Conservation (phyloP, 768 basidiomycete genomes). For the Austroboletus eburneus region DNA sequence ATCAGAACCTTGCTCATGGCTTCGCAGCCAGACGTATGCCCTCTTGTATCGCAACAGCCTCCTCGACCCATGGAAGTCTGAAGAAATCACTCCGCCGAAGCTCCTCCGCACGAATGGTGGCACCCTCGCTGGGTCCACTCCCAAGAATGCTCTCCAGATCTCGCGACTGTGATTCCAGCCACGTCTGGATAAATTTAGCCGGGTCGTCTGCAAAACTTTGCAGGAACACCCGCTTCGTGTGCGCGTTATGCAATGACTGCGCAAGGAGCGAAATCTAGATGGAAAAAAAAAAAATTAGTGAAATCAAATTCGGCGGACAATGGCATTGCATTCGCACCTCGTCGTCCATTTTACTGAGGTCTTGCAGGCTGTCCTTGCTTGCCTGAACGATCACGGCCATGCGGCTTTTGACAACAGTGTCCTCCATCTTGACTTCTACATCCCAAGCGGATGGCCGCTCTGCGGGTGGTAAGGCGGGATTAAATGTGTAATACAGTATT, state of each 20-base stretch:
- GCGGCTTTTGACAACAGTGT: conserved; percentile 63
- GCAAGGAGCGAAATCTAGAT: conserved; percentile 74
- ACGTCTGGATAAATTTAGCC: conserved; percentile 77
- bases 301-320: conserved; percentile 12
- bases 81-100: conserved; percentile 88
- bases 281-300: not conserved
- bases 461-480: conserved; percentile 51
- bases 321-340: conserved; percentile 50
- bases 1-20: conserved; percentile 23
- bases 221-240: conserved; percentile 83
- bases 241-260: conserved; percentile 82
- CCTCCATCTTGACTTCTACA: conserved; percentile 85
- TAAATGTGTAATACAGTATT: conserved; percentile 69
- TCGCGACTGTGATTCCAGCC: conserved; percentile 88
- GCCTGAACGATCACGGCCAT: conserved; percentile 70
- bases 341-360: conserved; percentile 75
- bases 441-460: conserved; percentile 80
- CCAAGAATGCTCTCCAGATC: conserved; percentile 90
- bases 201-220: conserved; percentile 78
- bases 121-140: conserved; percentile 76
- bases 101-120: conserved; percentile 83
- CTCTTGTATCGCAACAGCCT: conserved; percentile 83
- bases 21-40: conserved; percentile 64
- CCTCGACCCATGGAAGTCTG: conserved; percentile 86
- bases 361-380: conserved; percentile 65